Conservation (phyloP, 1,284 basidiomycete species). For the Exsudoporus floridanus region DNA sequence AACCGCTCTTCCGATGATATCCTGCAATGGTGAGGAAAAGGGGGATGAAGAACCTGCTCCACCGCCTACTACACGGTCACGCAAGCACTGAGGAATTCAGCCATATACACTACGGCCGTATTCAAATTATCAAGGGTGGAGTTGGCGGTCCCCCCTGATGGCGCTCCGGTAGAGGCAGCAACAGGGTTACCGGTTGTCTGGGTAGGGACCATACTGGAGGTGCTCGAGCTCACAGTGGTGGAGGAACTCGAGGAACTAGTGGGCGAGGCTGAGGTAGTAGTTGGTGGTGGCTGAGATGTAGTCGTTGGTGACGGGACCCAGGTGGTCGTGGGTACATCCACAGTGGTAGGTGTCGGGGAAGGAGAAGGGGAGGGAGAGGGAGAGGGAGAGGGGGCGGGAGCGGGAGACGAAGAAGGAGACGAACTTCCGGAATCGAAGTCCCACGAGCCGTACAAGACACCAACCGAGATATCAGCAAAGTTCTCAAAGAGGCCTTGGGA, state of each 20-base stretch:
- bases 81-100: conserved; percentile 18
- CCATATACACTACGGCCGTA: conserved; percentile 23
- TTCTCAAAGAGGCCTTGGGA: conserved; percentile 51
- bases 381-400: conserved; percentile 21
- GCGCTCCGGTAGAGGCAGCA: conserved; percentile 9
- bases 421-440: conserved; percentile 31
- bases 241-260: conserved; percentile 21
- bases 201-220: conserved; percentile 14
- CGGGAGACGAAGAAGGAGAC: conserved; percentile 20
- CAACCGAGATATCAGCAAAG: conserved; percentile 38
- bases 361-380: conserved; percentile 19
- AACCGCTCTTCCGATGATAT: neutral
- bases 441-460: conserved; percentile 48
- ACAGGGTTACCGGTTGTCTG: conserved; percentile 16
- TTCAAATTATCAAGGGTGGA: conserved; percentile 18
- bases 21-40: neutral
- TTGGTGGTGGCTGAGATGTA: conserved; percentile 25
- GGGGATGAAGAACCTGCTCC: conserved; percentile 12
- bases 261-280: conserved; percentile 23
- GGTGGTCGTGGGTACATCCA: conserved; percentile 9
- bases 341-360: conserved; percentile 17
- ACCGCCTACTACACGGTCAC: conserved; percentile 1
- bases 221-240: conserved; percentile 12
- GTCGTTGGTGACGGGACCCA: conserved; percentile 24
- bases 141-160: neutral